Percentiles rank a stretch among this genome's conserved stretches.
Evolutionary conservation across 208 protist species (phyloP).

Genomic region (Trichomonas tenax): DNA sequence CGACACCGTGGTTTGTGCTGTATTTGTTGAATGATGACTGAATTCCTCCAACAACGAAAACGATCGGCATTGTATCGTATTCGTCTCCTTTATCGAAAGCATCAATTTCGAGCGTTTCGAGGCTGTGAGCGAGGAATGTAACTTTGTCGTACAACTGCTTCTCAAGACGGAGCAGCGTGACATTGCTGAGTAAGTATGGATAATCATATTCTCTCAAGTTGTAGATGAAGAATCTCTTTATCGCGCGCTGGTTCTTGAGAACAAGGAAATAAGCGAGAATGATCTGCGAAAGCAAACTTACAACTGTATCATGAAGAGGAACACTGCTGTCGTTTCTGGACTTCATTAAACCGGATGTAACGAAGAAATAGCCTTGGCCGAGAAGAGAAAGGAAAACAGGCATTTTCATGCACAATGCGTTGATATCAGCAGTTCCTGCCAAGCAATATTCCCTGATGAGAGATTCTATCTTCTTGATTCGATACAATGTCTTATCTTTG

Average conservation of each 20-base stretch:
- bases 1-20: not conserved
- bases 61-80: not conserved
- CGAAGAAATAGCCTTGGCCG: not conserved
- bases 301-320: not conserved
- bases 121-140: not conserved
- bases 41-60: not conserved
- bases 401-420: not conserved
- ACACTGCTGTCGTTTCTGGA: not conserved
- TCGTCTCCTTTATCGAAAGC: not conserved
- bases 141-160: not conserved
- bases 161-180: not conserved
- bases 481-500: not conserved
- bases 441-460: not conserved
- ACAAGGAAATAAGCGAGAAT: not conserved
- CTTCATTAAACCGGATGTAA: not conserved
- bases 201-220: not conserved
- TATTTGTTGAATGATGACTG: not conserved
- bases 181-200: not conserved
- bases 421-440: not conserved
- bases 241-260: not conserved
- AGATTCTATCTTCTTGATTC: not conserved
- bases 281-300: not conserved
- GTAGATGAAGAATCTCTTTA: not conserved
- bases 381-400: not conserved
- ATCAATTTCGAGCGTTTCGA: not conserved